Evolutionary conservation across 169 alveolate genomes (phyloP).

Genomic region (Plasmodium inui): DNA sequence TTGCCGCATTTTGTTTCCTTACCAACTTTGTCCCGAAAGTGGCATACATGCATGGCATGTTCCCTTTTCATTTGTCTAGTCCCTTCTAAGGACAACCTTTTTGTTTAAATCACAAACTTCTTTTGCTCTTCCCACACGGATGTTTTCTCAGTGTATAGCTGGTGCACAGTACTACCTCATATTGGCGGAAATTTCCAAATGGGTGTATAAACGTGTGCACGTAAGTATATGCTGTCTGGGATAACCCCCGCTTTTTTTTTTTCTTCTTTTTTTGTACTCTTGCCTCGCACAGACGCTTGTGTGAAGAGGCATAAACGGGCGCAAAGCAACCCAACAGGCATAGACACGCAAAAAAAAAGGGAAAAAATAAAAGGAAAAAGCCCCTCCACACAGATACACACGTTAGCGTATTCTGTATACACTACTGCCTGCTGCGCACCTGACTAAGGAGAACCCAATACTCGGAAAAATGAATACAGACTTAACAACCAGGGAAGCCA

Average conservation of each 20-base stretch:
- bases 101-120: conserved; percentile 42
- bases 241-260: not conserved
- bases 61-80: not conserved
- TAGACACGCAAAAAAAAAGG: not conserved
- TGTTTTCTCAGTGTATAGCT: not conserved
- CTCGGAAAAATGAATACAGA: not conserved
- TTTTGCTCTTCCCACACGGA: conserved; percentile 10
- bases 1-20: not conserved
- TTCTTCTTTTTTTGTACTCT: not conserved
- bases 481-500: not conserved
- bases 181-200: not conserved
- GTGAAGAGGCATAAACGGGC: not conserved
- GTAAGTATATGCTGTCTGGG: not conserved
- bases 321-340: not conserved
- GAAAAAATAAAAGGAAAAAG: not conserved
- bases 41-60: not conserved
- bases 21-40: not conserved
- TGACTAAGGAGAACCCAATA: not conserved
- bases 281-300: not conserved
- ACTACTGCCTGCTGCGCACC: not conserved
- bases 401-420: not conserved
- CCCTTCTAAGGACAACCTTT: not conserved
- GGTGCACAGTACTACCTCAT: not conserved
- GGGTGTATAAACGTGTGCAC: not conserved
- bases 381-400: conserved; percentile 5